Percentiles rank a stretch among this genome's conserved stretches.
phyloP scores from a whole-genome alignment of 2,329 filamentous ascomycete genomes.

The Diplodia sapinea region DNA sequence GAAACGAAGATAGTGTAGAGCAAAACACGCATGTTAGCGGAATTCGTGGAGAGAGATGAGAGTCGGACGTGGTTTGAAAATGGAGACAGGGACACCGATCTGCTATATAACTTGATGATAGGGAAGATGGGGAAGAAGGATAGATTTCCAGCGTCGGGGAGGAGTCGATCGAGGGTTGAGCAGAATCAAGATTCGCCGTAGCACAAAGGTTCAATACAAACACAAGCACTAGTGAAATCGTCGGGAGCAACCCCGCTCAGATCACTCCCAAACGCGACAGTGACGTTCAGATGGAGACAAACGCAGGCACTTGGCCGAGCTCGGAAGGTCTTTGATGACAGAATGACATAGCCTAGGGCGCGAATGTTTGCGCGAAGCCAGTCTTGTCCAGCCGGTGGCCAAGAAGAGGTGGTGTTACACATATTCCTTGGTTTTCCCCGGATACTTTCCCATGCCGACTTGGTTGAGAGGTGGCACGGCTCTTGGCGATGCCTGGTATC shows the following conservation, averaged over 20 bases:
- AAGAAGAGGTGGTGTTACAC: background rate
- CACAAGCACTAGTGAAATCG: background rate
- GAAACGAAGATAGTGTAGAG: background rate
- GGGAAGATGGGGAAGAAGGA: background rate
- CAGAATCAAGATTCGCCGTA: background rate
- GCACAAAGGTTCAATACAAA: background rate
- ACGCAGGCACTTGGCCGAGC: background rate
- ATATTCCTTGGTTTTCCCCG: background rate
- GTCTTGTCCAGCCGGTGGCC: background rate
- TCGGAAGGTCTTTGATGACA: background rate
- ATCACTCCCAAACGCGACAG: background rate
- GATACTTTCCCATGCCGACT: background rate
- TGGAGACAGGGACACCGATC: too few relatives aligned
- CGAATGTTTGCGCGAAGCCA: background rate
- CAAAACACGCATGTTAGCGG: background rate
- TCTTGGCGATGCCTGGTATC: background rate
- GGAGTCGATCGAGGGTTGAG: background rate
- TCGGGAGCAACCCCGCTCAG: background rate
- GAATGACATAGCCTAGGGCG: background rate
- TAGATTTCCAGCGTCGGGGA: background rate
- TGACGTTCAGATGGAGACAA: background rate
- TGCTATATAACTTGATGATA: background rate
- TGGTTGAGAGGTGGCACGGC: background rate
- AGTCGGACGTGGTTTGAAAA: too few relatives aligned
- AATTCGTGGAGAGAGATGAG: background rate